Base-by-base conservation (phyloP, 2,329 filamentous ascomycete species). In the Fusarium coffeatum region DNA sequence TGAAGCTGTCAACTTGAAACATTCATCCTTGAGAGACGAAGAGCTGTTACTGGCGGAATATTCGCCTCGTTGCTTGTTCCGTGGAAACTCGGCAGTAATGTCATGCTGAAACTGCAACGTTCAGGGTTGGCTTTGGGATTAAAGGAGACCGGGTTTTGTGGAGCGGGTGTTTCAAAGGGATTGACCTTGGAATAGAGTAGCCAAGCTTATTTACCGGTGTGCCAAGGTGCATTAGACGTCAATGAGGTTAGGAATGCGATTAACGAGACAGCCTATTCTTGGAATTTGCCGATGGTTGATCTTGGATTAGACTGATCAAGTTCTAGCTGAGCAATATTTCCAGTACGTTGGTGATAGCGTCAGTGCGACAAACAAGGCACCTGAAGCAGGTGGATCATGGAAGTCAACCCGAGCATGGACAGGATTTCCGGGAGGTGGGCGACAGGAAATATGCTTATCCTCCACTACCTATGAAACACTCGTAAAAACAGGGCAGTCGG, bases 111-210 rank as follows among this genome's bases (percentile, higher is more conserved):
- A 66, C 55, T 30, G 8, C 43, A n/a, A 5, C 15, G 32, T 3
- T 50, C 43, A 34, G 41, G 62, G 47, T 32, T 25, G 25, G 10
- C 20, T 15, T 54, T 55, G 41, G 63, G 25, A 66, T 60, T 66
- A 66, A 59, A 66, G 63, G 61, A 51, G 37, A 22, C 10, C 7
- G 9, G 9, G 8, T 37, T 46, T 66, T 66, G 55, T 66, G 61
- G 54, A 59, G 34, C 41, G 41, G 5, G 5, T 41, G 61, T 66
- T 66, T 66, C 61, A 60, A 66, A 28, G 22, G 13, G 20, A 23
- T 55, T 15, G n/a, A 15, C 4, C 30, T 15, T 42, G 20, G 37
- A 34, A 43, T 27, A 7, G 5, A 32, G 16, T 18, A n/a, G 43
- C 30, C 45, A 59, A 64, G 46, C 51, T 37, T 47, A n/a, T 40